phyloP scores from a whole-genome alignment of 2,329 filamentous ascomycete genomes.

The Lecanicillium sp. region DNA sequence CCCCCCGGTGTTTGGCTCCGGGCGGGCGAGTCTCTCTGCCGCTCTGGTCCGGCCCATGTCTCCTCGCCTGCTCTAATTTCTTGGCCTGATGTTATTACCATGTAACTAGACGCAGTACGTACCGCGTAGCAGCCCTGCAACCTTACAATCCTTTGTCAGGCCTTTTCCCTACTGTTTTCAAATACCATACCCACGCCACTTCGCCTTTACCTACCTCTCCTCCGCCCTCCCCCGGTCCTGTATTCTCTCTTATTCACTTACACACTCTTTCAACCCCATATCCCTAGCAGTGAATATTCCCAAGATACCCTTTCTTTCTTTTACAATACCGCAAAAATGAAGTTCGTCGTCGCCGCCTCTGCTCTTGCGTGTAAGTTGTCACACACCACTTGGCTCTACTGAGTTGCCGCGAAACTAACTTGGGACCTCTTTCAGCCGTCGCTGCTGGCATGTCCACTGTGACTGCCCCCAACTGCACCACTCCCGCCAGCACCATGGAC shows the following conservation, averaged over 20 bases:
- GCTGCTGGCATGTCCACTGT: constrained; percentile 5
- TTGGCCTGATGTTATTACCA: no score
- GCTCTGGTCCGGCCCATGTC: no score
- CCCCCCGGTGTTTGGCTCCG: no score
- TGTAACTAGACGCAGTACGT: no score
- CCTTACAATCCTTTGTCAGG: no score
- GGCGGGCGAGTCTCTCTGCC: no score
- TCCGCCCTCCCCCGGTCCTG: not conserved
- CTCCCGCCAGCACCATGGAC: constrained; percentile 9
- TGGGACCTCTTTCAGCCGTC: not conserved
- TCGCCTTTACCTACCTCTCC: not conserved
- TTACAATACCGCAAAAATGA: constrained; percentile 5
- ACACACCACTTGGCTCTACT: no score
- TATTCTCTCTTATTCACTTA: not conserved
- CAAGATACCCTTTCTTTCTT: not conserved
- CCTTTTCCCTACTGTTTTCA: no score
- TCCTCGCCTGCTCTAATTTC: no score
- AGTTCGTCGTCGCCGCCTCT: constrained; percentile 3
- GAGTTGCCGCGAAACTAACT: not conserved
- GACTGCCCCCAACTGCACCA: constrained; percentile 7
- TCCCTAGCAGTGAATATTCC: not conserved
- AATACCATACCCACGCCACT: no score
- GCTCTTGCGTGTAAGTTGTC: constrained; percentile 5
- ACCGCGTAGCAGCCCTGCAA: no score
- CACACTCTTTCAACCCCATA: not conserved